Evolutionary conservation across 2,329 filamentous ascomycete genomes (phyloP), one percentile per base, ranked within the genome.

Genomic region (Fusarium redolens): DNA sequence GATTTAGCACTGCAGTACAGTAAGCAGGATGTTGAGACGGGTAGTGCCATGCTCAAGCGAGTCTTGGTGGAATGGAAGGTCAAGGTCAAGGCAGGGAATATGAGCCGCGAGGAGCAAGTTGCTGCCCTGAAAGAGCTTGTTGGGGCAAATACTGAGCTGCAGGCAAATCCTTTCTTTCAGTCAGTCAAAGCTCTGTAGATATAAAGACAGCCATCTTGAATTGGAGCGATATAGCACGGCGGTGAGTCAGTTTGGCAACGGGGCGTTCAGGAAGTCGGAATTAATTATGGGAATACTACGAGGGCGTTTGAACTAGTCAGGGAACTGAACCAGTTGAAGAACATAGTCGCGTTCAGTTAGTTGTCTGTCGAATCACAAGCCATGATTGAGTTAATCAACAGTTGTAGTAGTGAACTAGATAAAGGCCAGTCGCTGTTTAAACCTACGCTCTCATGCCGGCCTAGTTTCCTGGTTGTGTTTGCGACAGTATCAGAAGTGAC

Each of bases 11-110:
- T 88, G 47, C 84, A 89, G 74, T 94, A 94, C 79, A 92, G 89
- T 72, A 95, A 94, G 78, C 89, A 95, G 72, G 95, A 99, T 75
- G 93, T 98, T 1, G 95, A 97, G 77, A 90, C 96, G 80, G 96
- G 96, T 12, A 97, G 93, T 79, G 89, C 88, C 30, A 84, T 97
- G 83, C 86, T 99, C 54, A 98, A 98, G 84, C 89, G 92, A 51
- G 87, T 98, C 79, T 83, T 99, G 65, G 83, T 92, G 44, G 89
- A 90, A 80, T 99, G 96, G 96, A 98, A 97, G 86, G 87, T 90
- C 58, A 92, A 96, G 80, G 89, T 90, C 15, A 84, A 89, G 65
- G 86, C 82, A 3, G 89, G 86, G 35, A 81, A 85, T 7, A 85
- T 94, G 86, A 91, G 85, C 64, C 90, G 91, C 75, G 91, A 93